Evolutionary conservation across 2,329 filamentous ascomycete species (phyloP).

Genomic region (Akanthomyces muscarius): DNA sequence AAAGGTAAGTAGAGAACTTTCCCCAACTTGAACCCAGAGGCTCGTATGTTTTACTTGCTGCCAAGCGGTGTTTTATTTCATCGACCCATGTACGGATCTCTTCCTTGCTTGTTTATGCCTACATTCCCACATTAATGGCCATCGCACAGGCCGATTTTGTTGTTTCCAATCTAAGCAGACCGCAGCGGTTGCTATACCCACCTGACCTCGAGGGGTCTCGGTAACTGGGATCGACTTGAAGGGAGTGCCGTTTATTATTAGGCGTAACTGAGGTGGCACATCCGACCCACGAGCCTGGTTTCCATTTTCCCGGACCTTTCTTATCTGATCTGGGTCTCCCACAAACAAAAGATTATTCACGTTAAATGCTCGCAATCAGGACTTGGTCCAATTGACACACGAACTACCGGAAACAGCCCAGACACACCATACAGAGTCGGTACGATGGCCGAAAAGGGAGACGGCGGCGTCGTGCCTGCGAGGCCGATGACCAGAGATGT

Average conservation of each 20-base stretch:
- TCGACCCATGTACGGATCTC: neutral
- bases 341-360: neutral
- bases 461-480: neutral
- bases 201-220: neutral
- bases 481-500: constrained; percentile 16
- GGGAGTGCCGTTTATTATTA: neutral
- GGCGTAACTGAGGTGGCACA: neutral
- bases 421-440: neutral
- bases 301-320: neutral
- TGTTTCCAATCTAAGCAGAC: neutral
- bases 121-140: constrained; percentile 11
- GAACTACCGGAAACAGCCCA: neutral
- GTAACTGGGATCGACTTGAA: neutral
- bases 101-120: neutral
- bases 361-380: neutral
- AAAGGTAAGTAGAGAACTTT: too few species aligned
- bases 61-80: neutral
- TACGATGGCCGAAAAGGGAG: neutral
- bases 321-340: constrained; percentile 9
- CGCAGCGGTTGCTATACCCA: constrained; percentile 6
- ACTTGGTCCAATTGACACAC: neutral
- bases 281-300: constrained; percentile 1
- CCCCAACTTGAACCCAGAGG: neutral
- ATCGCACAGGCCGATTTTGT: neutral
- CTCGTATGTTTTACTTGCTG: neutral